phyloP scores from a whole-genome alignment of 2,329 filamentous ascomycete species.

The Pyrenochaeta sp. region DNA sequence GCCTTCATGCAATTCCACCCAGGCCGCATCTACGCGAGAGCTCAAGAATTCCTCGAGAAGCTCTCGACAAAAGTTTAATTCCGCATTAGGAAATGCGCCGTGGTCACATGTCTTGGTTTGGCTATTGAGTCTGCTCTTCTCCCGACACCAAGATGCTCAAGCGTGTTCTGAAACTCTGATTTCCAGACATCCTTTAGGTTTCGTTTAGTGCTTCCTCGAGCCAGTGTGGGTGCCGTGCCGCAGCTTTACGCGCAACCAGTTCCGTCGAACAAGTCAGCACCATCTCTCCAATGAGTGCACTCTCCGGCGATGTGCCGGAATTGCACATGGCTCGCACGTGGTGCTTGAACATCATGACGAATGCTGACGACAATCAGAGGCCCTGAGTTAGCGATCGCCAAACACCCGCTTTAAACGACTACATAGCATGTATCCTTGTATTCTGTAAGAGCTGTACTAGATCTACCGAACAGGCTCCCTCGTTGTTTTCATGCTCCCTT shows the following conservation, averaged over 20 bases:
- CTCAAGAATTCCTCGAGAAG: not conserved
- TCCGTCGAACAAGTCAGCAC: not conserved
- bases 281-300: no score
- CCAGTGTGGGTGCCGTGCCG: not conserved
- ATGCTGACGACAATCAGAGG: not conserved
- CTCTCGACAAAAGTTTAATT: slow-evolving; percentile 1
- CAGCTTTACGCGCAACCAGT: not conserved
- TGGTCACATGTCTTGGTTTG: not conserved
- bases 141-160: not conserved
- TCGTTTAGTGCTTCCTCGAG: no score
- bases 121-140: no score
- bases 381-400: not conserved
- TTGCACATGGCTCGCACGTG: slow-evolving; percentile 2
- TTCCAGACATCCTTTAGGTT: not conserved
- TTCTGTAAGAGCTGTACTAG: not conserved
- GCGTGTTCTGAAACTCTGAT: not conserved
- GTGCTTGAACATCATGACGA: slow-evolving; percentile 2
- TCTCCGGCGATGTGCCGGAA: not conserved
- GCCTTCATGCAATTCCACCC: not conserved
- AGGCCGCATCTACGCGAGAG: not conserved
- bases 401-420: no score
- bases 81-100: not conserved
- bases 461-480: not conserved
- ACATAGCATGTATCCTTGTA: no score
- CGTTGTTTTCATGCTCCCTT: not conserved